Evolutionary conservation across 2,329 filamentous ascomycete species (phyloP), one percentile per base, ranked within the genome.

Genomic region (Colletotrichum chlorophyti): DNA sequence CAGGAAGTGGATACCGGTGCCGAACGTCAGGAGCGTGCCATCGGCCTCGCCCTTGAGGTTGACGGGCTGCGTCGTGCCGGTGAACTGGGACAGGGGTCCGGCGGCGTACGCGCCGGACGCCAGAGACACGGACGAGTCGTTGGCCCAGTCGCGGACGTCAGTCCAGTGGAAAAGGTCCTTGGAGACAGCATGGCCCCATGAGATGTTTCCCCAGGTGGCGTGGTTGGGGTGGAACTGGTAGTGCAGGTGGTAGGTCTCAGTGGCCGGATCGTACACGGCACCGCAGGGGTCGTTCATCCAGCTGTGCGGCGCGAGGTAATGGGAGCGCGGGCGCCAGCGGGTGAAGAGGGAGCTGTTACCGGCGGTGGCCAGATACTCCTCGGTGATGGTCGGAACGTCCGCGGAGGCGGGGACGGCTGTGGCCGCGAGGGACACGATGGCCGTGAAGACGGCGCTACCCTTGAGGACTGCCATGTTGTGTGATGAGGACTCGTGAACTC

Each of bases 141-240:
- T 60, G 19, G 38, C 29, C 60, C 60, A 62, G 21, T 53, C 58
- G 12, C 38, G 35, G 15, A 61, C 52, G 14, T 63, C 61, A 12
- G 53, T 61, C 87, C 86, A 90, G 58, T 83, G 81, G 64, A 86
- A 88, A 2, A 89, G 72, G 64, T 90, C 86, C 12, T 71, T 65
- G 27, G 81, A 85, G 2, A 85, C 88, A 3, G 85, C 85, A 65
- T 89, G 86, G 9, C 87, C 86, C 87, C 86, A 89, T 64, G 88
- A 85, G 65, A 88, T 81, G 59, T 86, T 84, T 2, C 84, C 84
- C 74, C 69, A 81, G 1, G 81, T 76, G 7, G 72, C 70, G 2
- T 66, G 78, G 49, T 59, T 61, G 11, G 61, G 61, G 40, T 72
- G 71, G 74, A 79, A 86, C 66, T 89, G 86, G 64, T 89, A 90